Evolutionary conservation across 257 asterid genomes (phyloP), one percentile per base, ranked within the genome.

Genomic region (Linderniella brevidens): DNA sequence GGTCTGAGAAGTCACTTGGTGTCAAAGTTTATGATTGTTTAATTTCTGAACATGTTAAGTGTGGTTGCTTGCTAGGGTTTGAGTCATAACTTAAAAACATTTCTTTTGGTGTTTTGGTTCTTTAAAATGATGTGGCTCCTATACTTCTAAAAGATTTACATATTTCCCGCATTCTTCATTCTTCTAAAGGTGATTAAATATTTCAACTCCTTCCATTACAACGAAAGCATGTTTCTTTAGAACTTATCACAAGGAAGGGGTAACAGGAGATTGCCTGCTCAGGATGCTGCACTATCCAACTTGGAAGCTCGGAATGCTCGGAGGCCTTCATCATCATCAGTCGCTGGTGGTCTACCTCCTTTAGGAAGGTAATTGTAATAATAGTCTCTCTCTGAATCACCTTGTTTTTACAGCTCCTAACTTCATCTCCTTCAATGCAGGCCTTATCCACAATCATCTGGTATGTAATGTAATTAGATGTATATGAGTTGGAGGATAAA

Each of bases 321-420:
- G 68, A 75, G 84, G 65, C 76, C 93, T 54, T 68, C 92, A 16
- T 64, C 95, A 8, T 72, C 95, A 25, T 75, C 99, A 43, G 82
- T 82, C 60, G 96, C 75, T 14, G 96, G 99, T 53, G 96, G 96
- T 53, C 58, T 90, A 64, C 94, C 99, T 69, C 96, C 93, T 40
- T 46, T 90, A 35, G 94, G 92, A 85, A 82, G 99, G 96, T 90
- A 19, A 17, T 8, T 1, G 11, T 13, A 13, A 8, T 44, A 9
- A 44, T 9, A 25, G 3, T 25, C 48, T 18, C 4, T 44, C 18
- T 13, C 18, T 13, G 15, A 39, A 11, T 39, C 4, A 13, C 9
- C 3, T 39, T n/a, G n/a, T 10, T 11, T 39, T 13, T 39, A 13
- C 60, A 43, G 35, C 42, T 42, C 49, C 5, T 68, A 19, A 62